These are phyloP conservation scores for Dittrichia graveolens DNA, from an alignment of 129 eudicot species.

Conservation along the genomic window DNA sequence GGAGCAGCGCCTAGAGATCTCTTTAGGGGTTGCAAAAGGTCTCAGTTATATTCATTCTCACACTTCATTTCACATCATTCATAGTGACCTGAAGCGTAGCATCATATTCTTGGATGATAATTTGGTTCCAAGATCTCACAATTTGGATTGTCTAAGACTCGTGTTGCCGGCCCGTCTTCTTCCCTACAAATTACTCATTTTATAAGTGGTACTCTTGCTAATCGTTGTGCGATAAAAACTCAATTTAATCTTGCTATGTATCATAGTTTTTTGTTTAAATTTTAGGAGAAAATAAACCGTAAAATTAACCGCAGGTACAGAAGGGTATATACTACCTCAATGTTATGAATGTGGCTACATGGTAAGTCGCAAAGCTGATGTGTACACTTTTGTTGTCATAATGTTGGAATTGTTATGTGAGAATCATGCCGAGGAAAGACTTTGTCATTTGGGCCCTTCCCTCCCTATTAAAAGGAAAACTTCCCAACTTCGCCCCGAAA, in stretches of 20 bases:
- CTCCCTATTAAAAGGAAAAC: background rate
- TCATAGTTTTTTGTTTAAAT: no score
- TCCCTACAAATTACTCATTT: no score
- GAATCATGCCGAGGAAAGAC: background rate
- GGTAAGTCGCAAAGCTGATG: background rate
- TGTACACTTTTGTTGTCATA: constrained; percentile 8
- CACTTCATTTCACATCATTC: background rate
- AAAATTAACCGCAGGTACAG: no score
- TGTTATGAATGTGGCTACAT: background rate
- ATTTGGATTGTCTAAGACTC: no score
- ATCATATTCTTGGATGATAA: background rate
- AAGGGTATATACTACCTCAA: background rate
- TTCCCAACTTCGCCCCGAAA: no score
- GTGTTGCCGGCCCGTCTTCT: background rate
- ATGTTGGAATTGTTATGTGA: constrained; percentile 2
- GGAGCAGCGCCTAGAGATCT: background rate
- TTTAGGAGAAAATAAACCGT: no score
- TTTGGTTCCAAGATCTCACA: background rate
- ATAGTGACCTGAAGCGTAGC: background rate
- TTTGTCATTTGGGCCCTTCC: background rate
- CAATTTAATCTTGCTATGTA: no score
- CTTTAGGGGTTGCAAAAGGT: background rate
- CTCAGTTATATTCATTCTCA: background rate
- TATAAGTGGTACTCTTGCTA: no score
- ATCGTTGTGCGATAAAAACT: no score